Conservation (phyloP, 139 green algal genomes). For the Limnomonas spitsbergensis region DNA sequence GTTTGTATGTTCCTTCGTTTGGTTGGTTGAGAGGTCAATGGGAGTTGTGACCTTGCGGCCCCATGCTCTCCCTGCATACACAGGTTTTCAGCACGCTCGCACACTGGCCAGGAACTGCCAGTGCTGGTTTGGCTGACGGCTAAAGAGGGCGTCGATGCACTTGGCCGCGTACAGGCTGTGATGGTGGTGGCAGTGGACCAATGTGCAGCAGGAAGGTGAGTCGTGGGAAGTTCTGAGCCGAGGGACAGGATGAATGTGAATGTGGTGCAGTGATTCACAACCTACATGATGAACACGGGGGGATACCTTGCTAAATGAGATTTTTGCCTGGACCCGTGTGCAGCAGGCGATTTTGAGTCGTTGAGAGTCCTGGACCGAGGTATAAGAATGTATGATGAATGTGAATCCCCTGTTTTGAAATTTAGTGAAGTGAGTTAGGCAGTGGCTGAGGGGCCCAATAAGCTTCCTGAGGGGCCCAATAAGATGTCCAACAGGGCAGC, state of each 20-base stretch:
- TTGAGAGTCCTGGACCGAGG: background rate
- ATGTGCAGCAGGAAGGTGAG: background rate
- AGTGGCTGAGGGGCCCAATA: background rate
- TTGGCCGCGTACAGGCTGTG: background rate
- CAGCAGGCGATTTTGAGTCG: background rate
- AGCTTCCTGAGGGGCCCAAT: background rate
- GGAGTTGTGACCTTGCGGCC: too few species aligned
- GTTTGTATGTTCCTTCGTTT: too few species aligned
- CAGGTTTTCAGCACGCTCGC: background rate
- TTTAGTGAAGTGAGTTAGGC: background rate
- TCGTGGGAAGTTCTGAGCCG: too few species aligned
- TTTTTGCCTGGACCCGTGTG: background rate
- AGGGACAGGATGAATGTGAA: too few species aligned
- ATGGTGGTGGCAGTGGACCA: background rate
- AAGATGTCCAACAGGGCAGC: background rate
- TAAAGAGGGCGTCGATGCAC: background rate
- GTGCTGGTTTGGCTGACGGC: background rate
- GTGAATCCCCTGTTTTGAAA: background rate
- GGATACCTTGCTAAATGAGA: background rate
- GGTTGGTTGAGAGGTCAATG: too few species aligned
- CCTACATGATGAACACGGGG: background rate
- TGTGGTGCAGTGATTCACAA: too few species aligned
- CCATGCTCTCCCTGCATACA: background rate
- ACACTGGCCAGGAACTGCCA: background rate
- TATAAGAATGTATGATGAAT: background rate